These are phyloP conservation scores for Yamadazyma trypodendri DNA, from an alignment of 1,139 yeast genomes.

Conservation along the genomic window DNA sequence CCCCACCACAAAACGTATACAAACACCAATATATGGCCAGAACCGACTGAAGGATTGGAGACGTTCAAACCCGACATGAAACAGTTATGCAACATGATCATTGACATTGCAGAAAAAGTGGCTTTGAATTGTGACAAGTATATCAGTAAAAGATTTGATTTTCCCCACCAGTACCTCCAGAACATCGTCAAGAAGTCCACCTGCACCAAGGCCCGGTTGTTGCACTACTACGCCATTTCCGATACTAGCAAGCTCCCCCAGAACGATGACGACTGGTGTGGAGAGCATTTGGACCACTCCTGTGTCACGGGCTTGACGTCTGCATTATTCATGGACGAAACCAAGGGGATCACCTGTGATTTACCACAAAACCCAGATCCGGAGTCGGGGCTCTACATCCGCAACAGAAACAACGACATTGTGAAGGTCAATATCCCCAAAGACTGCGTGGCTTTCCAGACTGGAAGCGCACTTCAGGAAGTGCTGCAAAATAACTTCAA, in stretches of 20 bases:
- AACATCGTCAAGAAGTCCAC: constrained; percentile 49
- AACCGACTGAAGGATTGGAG: constrained; percentile 18
- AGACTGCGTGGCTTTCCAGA: constrained; percentile 61
- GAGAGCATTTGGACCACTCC: constrained; percentile 64
- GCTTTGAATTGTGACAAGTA: constrained; percentile 55
- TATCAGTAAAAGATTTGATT: constrained; percentile 28
- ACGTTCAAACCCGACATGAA: constrained; percentile 39
- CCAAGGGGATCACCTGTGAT: constrained; percentile 19
- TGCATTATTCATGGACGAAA: constrained; percentile 51
- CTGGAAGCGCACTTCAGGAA: constrained; percentile 61
- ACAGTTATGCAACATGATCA: constrained; percentile 43
- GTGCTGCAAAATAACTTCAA: constrained; percentile 50
- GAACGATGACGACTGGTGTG: constrained; percentile 53
- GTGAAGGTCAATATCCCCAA: constrained; percentile 56
- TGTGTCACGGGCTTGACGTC: constrained; percentile 63
- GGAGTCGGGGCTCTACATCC: constrained; percentile 53
- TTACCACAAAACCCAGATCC: constrained; percentile 42
- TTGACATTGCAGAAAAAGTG: constrained; percentile 49
- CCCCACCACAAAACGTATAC: constrained; percentile 46
- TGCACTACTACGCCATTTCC: constrained; percentile 49
- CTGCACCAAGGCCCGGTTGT: constrained; percentile 58
- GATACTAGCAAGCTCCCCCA: constrained; percentile 8
- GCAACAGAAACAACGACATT: constrained; percentile 42
- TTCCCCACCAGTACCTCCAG: constrained; percentile 39
- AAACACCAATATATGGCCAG: constrained; percentile 57